Conservation (phyloP, 139 green algal species). For the Closterium sp. region DNA sequence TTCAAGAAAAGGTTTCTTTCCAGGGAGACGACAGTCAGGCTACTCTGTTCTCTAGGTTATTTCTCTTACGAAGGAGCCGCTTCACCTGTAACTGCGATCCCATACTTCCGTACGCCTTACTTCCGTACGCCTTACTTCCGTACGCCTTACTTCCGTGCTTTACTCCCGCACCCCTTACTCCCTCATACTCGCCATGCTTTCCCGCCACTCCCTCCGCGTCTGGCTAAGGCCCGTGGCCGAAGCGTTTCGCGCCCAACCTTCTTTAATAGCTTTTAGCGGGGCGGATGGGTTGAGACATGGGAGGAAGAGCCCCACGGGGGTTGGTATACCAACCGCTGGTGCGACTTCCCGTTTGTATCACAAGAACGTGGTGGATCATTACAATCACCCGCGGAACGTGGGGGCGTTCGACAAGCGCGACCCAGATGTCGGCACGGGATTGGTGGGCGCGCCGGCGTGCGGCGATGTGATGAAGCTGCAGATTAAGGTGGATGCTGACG, state of each 20-base stretch:
- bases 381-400: slow-evolving; percentile 94
- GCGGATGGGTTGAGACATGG: background rate
- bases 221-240: background rate
- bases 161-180: background rate
- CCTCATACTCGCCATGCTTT: background rate
- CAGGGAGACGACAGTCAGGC: background rate
- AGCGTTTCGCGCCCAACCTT: background rate
- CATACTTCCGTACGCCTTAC: too few relatives aligned
- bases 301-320: background rate
- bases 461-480: slow-evolving; percentile 99
- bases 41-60: background rate
- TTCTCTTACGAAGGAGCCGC: background rate
- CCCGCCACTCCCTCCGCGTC: background rate
- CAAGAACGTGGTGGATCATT: slow-evolving; percentile 97
- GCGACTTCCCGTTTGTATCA: slow-evolving; percentile 62
- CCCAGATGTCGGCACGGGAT: slow-evolving; percentile 71
- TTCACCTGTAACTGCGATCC: too few relatives aligned
- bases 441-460: slow-evolving; percentile 75
- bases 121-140: too few relatives aligned
- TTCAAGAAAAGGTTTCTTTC: background rate
- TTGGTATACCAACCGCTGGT: background rate
- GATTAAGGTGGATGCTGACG: slow-evolving; percentile 86
- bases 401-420: slow-evolving; percentile 95
- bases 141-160: background rate
- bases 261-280: background rate